phyloP scores from a whole-genome alignment of 768 basidiomycete genomes.

The Fomitopsis serialis region DNA sequence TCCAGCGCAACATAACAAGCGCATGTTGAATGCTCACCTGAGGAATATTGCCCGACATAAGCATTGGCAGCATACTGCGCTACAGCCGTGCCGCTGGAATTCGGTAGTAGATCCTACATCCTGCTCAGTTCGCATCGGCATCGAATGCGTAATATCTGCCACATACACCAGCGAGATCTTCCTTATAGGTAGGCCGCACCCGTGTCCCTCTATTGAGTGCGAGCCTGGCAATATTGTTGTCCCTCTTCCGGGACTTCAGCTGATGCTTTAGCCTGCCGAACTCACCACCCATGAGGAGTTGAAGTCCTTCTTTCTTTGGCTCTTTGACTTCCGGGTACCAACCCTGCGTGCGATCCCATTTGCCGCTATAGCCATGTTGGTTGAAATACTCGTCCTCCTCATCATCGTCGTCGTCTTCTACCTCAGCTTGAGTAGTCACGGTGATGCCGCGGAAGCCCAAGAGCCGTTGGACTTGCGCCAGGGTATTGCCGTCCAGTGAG shows the following conservation, averaged over 20 bases:
- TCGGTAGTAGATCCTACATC: conserved; percentile 66
- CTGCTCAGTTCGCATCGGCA: background rate
- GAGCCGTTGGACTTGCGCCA: conserved; percentile 9
- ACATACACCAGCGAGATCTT: conserved; percentile 53
- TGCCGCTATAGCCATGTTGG: conserved; percentile 12
- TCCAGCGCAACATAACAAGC: too few species aligned
- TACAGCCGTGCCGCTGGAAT: conserved; percentile 75
- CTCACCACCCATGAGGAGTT: conserved; percentile 69
- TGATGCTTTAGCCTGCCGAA: conserved; percentile 66
- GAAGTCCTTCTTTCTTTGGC: conserved; percentile 58
- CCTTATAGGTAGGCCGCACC: conserved; percentile 31
- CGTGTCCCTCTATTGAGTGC: conserved; percentile 35
- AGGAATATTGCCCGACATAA: conserved; percentile 83
- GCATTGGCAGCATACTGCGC: conserved; percentile 68
- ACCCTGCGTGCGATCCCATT: conserved; percentile 16
- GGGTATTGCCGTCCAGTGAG: background rate
- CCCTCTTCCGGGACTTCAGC: conserved; percentile 34
- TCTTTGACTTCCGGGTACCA: conserved; percentile 42
- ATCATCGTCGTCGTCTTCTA: conserved; percentile 34
- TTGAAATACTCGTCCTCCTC: conserved; percentile 26
- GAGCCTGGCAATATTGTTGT: conserved; percentile 43
- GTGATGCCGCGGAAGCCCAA: background rate
- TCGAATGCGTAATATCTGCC: background rate
- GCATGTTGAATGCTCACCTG: conserved; percentile 35
- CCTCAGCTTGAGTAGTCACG: conserved; percentile 5